phyloP scores from a whole-genome alignment of 345 rosid species.

The Populus deltoides region DNA sequence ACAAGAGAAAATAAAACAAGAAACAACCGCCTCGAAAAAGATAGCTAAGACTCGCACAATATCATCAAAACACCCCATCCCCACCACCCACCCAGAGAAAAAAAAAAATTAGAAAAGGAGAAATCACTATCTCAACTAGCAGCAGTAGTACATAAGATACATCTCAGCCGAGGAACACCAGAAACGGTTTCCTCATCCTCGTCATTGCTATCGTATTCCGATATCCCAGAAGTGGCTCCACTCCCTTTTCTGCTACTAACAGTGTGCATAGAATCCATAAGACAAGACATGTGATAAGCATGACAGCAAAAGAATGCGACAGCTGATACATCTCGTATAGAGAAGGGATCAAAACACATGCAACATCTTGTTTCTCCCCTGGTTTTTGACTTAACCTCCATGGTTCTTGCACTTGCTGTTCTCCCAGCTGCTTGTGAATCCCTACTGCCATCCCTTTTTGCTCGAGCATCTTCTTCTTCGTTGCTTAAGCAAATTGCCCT shows the following conservation, averaged over 20 bases:
- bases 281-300: slow-evolving; percentile 80
- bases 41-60: background rate
- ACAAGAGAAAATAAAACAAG: background rate
- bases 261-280: slow-evolving; percentile 71
- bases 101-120: background rate
- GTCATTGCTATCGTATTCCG: slow-evolving; percentile 44
- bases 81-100: background rate
- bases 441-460: slow-evolving; percentile 47
- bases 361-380: slow-evolving; percentile 87
- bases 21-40: background rate
- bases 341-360: slow-evolving; percentile 89
- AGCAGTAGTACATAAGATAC: slow-evolving; percentile 97
- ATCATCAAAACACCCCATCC: too few relatives aligned
- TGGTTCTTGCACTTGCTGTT: slow-evolving; percentile 36
- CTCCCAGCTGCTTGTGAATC: slow-evolving; percentile 49
- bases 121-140: slow-evolving; percentile 45
- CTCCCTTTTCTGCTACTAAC: slow-evolving; percentile 36
- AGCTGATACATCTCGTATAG: slow-evolving; percentile 70
- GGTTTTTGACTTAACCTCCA: slow-evolving; percentile 86
- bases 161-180: slow-evolving; percentile 58
- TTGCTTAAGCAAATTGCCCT: slow-evolving; percentile 66
- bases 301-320: slow-evolving; percentile 93
- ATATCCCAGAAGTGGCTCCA: slow-evolving; percentile 27
- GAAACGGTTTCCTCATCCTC: slow-evolving; percentile 41
- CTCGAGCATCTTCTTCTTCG: slow-evolving; percentile 60